These are phyloP conservation scores for Emergomyces africanus DNA, from an alignment of 2,329 filamentous ascomycete genomes.

Conservation along the genomic window DNA sequence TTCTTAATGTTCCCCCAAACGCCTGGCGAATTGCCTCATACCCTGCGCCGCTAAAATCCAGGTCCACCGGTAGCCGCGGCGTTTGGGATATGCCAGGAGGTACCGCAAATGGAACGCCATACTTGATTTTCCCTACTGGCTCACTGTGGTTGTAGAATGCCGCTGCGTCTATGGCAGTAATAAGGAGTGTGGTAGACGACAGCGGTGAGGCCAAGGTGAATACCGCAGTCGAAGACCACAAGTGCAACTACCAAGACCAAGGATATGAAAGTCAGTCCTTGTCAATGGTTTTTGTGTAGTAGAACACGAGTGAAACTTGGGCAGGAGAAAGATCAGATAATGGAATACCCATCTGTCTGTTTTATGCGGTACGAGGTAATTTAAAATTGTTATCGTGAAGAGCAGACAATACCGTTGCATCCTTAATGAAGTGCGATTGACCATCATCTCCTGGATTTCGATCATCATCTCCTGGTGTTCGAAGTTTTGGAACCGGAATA, in stretches of 20 bases:
- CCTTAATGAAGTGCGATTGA: conserved; percentile 60
- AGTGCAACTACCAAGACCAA: conserved; percentile 45
- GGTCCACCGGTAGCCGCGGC: conserved; percentile 68
- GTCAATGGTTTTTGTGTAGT: neutral
- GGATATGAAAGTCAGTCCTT: conserved; percentile 5
- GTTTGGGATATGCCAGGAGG: conserved; percentile 60
- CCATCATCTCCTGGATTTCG: conserved; percentile 30
- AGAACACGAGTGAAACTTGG: neutral
- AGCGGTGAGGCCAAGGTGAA: conserved; percentile 77
- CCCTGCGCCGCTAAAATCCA: conserved; percentile 64
- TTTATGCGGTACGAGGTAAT: conserved; percentile 1
- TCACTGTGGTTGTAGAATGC: conserved; percentile 75
- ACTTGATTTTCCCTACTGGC: conserved; percentile 62
- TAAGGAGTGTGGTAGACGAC: conserved; percentile 55
- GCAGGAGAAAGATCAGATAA: neutral
- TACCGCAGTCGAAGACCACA: conserved; percentile 72
- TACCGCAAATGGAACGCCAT: conserved; percentile 61
- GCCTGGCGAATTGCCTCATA: conserved; percentile 71
- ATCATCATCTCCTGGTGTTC: conserved; percentile 33
- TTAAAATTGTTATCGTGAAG: conserved; percentile 12
- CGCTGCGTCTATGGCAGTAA: conserved; percentile 71
- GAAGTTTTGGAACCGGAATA: conserved; percentile 56
- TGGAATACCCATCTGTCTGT: neutral
- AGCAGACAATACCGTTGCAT: conserved; percentile 48
- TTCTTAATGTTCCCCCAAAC: conserved; percentile 62